phyloP scores from a whole-genome alignment of 73 alveolate species.

The Tetrahymena malaccensis region DNA sequence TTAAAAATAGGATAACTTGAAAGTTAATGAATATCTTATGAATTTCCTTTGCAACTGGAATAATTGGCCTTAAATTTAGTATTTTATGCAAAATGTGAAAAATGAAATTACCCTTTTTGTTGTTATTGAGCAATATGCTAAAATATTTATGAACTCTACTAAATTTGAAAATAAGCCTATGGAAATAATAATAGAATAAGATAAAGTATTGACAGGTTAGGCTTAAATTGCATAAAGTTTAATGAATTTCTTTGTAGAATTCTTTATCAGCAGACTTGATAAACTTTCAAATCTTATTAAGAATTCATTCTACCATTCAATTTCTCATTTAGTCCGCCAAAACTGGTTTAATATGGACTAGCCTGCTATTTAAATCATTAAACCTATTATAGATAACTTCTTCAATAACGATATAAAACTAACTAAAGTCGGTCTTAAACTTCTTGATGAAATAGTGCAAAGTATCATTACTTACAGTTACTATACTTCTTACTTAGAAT shows the following conservation, averaged over 20 bases:
- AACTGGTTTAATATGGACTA: neutral
- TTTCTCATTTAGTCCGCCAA: neutral
- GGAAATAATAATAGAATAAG: neutral
- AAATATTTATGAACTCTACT: neutral
- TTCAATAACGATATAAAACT: neutral
- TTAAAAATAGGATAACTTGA: neutral
- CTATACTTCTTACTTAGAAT: neutral
- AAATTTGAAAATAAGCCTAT: neutral
- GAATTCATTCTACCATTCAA: neutral
- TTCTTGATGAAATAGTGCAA: neutral
- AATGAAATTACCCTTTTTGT: neutral
- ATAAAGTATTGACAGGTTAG: neutral
- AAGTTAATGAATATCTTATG: neutral
- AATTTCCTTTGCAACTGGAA: neutral
- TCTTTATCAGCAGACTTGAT: neutral
- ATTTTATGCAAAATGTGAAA: neutral
- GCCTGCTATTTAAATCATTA: neutral
- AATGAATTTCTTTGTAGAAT: neutral
- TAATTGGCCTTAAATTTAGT: neutral
- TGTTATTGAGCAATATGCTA: neutral
- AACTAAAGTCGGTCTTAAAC: neutral
- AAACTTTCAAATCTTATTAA: neutral
- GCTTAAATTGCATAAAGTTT: neutral
- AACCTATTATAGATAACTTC: neutral
- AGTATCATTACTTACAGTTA: neutral